These are phyloP conservation scores for Paramarasmius palmivorus DNA, from an alignment of 1,284 basidiomycete genomes.

Conservation along the genomic window DNA sequence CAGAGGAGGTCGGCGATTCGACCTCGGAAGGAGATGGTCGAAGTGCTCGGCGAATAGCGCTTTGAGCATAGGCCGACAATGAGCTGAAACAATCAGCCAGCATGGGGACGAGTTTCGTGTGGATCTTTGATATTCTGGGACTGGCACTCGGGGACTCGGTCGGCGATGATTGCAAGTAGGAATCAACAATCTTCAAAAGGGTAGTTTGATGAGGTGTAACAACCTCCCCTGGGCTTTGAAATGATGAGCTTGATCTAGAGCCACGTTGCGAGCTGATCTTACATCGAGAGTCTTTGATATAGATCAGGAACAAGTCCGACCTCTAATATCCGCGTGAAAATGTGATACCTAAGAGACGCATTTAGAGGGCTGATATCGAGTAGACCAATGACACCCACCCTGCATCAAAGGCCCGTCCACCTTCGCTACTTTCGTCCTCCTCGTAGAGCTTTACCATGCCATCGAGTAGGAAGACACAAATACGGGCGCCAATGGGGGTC, in stretches of 20 bases:
- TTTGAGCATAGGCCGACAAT: conserved; percentile 52
- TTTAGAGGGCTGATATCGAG: conserved; percentile 7
- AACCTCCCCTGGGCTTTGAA: conserved; percentile 62
- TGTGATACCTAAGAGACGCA: conserved; percentile 46
- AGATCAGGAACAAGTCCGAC: conserved; percentile 49
- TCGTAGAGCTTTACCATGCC: conserved; percentile 69
- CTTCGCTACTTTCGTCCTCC: conserved; percentile 58
- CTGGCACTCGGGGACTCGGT: conserved; percentile 23
- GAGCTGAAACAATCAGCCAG: conserved; percentile 53
- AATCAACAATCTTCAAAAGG: conserved; percentile 84
- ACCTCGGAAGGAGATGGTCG: conserved; percentile 5
- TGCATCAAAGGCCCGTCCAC: conserved; percentile 69
- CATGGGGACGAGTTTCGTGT: conserved; percentile 49
- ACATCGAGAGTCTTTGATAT: conserved; percentile 55
- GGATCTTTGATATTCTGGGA: conserved; percentile 33
- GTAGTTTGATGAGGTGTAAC: conserved; percentile 82
- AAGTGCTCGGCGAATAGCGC: conserved; percentile 49
- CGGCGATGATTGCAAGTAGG: conserved; percentile 60
- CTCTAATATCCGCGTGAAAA: conserved; percentile 55
- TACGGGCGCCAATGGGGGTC: conserved; percentile 54
- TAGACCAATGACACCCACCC: conserved; percentile 47
- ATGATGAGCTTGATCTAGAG: neutral
- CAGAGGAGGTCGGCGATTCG: conserved; percentile 1
- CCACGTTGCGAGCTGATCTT: conserved; percentile 18
- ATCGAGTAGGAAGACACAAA: conserved; percentile 65